A percentile compares a stretch with the other conserved stretches of the same genome.
Conservation (phyloP, 306 rosid genomes). For the Lagenaria siceraria region DNA sequence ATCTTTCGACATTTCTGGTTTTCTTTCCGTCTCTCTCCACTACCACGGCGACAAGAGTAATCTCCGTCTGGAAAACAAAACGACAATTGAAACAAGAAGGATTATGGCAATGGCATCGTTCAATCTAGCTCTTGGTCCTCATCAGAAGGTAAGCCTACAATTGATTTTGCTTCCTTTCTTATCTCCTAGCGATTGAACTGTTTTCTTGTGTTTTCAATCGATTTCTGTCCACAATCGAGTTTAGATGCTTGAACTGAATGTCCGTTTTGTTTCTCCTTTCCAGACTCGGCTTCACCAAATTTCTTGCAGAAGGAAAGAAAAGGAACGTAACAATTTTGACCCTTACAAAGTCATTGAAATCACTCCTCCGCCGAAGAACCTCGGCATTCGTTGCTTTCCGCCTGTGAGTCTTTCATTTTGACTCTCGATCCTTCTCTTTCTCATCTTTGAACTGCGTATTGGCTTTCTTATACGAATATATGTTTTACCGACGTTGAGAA, state of each 20-base stretch:
- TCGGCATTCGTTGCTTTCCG: constrained; percentile 82
- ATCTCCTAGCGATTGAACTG: not conserved
- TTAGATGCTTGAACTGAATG: not conserved
- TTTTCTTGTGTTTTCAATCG: not conserved
- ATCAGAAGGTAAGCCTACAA: not conserved
- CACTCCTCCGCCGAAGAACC: constrained; percentile 87
- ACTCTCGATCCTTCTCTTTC: not conserved
- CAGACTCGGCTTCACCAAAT: constrained; percentile 40
- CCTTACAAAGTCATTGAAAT: constrained; percentile 88
- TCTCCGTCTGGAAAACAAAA: not conserved
- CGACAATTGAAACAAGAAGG: not conserved
- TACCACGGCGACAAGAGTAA: not conserved
- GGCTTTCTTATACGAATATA: not conserved
- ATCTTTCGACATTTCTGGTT: not conserved
- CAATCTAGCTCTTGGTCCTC: not conserved
- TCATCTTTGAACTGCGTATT: not conserved
- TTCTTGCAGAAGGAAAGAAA: constrained; percentile 67
- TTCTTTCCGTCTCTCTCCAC: not conserved
- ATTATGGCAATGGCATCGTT: not conserved
- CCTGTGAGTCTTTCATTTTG: constrained; percentile 41
- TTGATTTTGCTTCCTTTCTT: not conserved
- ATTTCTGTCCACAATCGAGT: not conserved
- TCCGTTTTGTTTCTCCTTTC: not conserved
- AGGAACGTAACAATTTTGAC: constrained; percentile 38
- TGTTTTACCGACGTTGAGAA: not conserved